A percentile compares a stretch with the other conserved stretches of the same genome.
These are phyloP conservation scores for Candida tammaniensis DNA, from an alignment of 805 yeast genomes.

Conservation along the genomic window DNA sequence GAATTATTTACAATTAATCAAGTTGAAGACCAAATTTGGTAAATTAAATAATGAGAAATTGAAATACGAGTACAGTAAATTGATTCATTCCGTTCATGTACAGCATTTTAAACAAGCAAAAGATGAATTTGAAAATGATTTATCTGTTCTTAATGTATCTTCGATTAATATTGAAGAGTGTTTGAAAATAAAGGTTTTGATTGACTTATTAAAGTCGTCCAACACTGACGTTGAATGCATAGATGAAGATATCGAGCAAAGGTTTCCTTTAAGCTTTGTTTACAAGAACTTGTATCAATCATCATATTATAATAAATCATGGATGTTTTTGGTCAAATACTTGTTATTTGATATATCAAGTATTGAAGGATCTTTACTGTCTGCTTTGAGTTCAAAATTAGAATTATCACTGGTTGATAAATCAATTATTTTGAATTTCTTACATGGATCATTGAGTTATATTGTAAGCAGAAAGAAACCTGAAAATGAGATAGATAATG, in stretches of 20 bases:
- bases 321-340: conserved; percentile 43
- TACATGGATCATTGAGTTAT: conserved; percentile 37
- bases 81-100: conserved; percentile 34
- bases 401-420: conserved; percentile 8
- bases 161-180: conserved; percentile 12
- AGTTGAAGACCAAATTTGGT: conserved; percentile 14
- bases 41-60: conserved; percentile 23
- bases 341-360: conserved; percentile 42
- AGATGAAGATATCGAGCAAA: conserved; percentile 3
- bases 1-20: conserved; percentile 4
- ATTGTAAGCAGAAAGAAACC: conserved; percentile 26
- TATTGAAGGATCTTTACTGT: too few species aligned
- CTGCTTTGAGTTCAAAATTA: conserved; percentile 10
- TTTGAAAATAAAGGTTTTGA: conserved; percentile 14
- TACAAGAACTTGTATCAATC: conserved; percentile 33
- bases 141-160: too few species aligned
- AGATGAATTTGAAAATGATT: conserved; percentile 10
- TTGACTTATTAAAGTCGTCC: conserved; percentile 12
- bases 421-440: conserved; percentile 30
- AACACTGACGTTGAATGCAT: too few species aligned
- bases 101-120: conserved; percentile 26
- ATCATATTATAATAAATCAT: conserved; percentile 24
- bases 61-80: conserved; percentile 50
- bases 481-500: conserved; percentile 9
- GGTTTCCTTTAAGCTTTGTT: conserved; percentile 4